phyloP scores from a whole-genome alignment of 2,329 filamentous ascomycete species.

The Diaporthe vexans region DNA sequence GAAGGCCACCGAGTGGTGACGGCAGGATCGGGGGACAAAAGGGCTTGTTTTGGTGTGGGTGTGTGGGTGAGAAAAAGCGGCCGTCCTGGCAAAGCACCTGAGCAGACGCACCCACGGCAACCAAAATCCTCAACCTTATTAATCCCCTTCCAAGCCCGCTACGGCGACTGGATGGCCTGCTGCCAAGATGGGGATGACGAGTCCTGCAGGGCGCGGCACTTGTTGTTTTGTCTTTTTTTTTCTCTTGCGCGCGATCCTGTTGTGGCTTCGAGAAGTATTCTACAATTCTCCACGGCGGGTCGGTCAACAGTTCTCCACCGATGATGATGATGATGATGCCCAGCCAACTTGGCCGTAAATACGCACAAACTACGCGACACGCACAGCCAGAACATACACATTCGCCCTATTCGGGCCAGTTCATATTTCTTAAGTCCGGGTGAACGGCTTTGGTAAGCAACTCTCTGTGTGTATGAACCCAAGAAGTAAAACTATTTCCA shows the following conservation, averaged over 20 bases:
- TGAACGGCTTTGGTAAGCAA: neutral
- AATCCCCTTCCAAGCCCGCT: conserved; percentile 21
- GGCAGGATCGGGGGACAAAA: conserved; percentile 10
- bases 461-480: conserved; percentile 27
- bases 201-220: conserved; percentile 14
- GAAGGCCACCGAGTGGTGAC: neutral
- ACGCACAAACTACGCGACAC: conserved; percentile 23
- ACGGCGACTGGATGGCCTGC: conserved; percentile 8
- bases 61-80: conserved; percentile 20
- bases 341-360: conserved; percentile 20
- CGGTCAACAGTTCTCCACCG: neutral
- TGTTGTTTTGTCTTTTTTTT: neutral
- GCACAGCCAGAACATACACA: neutral
- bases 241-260: too few relatives aligned
- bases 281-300: neutral
- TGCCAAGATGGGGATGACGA: conserved; percentile 29
- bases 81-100: neutral
- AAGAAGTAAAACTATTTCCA: conserved; percentile 4
- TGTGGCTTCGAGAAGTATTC: neutral
- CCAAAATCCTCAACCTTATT: neutral
- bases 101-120: neutral
- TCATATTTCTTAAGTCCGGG: conserved; percentile 6
- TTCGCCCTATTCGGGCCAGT: neutral
- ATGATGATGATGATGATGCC: neutral
- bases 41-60: neutral